A percentile compares a stretch with the other conserved stretches of the same genome.
Evolutionary conservation across 306 rosid genomes (phyloP).

Genomic region (Corylus heterophylla): DNA sequence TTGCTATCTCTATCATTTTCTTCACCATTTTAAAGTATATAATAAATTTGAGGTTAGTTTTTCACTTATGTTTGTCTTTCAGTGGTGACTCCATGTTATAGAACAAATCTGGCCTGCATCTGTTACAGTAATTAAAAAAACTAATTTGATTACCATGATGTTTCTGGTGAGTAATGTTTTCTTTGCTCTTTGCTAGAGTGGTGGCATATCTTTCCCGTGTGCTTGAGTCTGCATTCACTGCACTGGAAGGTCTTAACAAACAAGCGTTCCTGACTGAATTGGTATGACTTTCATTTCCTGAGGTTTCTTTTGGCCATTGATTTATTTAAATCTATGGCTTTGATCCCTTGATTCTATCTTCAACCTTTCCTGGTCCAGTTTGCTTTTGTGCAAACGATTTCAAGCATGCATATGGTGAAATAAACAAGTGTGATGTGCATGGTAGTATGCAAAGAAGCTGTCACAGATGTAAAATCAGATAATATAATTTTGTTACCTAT

Average conservation of each 20-base stretch:
- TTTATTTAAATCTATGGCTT: conserved; percentile 17
- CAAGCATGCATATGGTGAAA: neutral
- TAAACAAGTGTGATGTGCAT: neutral
- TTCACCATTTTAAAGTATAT: conserved; percentile 5
- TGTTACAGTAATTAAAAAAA: neutral
- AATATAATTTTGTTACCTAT: neutral
- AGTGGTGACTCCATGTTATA: conserved; percentile 18
- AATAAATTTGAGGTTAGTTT: conserved; percentile 13
- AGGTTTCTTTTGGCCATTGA: conserved; percentile 3
- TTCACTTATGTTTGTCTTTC: conserved; percentile 6
- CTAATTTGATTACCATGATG: conserved; percentile 24
- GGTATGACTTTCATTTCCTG: conserved; percentile 49
- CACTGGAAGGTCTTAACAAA: conserved; percentile 94
- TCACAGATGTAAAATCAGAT: neutral
- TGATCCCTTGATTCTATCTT: conserved; percentile 6
- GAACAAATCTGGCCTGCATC: conserved; percentile 1
- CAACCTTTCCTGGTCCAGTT: conserved; percentile 1
- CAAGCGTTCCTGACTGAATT: conserved; percentile 94
- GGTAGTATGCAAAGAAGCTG: neutral
- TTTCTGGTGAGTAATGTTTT: conserved; percentile 25
- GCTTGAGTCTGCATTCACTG: conserved; percentile 92
- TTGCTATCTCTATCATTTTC: neutral
- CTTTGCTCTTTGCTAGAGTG: conserved; percentile 59
- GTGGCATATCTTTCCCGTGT: conserved; percentile 98
- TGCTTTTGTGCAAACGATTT: conserved; percentile 7